phyloP scores from a whole-genome alignment of 768 basidiomycete species.

The Tylopilus rubrobrunneus region DNA sequence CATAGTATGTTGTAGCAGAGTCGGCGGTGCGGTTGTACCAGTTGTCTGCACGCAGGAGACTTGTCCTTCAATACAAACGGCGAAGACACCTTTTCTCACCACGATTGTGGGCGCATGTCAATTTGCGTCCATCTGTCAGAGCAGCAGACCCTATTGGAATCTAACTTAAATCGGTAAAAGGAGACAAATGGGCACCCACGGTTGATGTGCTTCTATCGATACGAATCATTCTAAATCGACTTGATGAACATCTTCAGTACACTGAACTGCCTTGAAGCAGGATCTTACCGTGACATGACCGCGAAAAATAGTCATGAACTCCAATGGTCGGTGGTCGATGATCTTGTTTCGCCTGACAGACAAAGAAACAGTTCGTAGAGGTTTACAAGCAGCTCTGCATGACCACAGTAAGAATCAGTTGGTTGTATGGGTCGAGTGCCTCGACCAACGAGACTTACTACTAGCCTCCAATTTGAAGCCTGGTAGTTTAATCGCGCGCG shows the following conservation, averaged over 20 bases:
- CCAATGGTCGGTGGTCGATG: slow-evolving; percentile 11
- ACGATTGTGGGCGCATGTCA: background rate
- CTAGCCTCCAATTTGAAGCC: background rate
- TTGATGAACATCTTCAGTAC: slow-evolving; percentile 4
- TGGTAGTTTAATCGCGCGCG: background rate
- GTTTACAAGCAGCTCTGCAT: background rate
- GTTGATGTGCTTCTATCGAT: slow-evolving; percentile 6
- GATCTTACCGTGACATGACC: background rate
- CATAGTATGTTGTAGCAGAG: too few relatives aligned
- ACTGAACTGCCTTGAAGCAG: background rate
- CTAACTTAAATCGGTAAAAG: slow-evolving; percentile 20
- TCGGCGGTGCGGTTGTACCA: too few relatives aligned
- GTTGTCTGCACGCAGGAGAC: too few relatives aligned
- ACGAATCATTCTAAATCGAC: background rate
- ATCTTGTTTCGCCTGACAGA: slow-evolving; percentile 1
- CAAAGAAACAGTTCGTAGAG: background rate
- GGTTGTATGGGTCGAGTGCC: background rate
- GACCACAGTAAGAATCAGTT: slow-evolving; percentile 3
- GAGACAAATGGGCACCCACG: slow-evolving; percentile 1
- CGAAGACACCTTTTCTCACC: slow-evolving; percentile 1
- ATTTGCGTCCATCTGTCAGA: slow-evolving; percentile 8
- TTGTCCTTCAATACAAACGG: too few relatives aligned
- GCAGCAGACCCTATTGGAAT: background rate
- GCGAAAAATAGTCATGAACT: background rate
- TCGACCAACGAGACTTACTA: background rate